Evolutionary conservation across 1,139 yeast species (phyloP).

Genomic region (Saccharomyces uvarum): DNA sequence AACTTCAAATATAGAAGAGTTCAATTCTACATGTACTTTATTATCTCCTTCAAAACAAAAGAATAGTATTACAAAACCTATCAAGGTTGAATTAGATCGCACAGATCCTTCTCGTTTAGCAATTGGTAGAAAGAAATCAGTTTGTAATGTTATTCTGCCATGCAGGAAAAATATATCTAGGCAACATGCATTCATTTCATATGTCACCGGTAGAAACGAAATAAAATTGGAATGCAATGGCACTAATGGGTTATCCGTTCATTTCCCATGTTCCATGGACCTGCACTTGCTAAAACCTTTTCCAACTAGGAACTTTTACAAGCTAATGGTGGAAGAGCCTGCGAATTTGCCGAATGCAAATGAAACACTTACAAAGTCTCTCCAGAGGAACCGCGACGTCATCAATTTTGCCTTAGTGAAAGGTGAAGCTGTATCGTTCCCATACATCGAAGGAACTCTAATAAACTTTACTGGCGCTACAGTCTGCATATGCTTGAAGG

Average conservation of each 20-base stretch:
- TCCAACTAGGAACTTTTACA: constrained; percentile 11
- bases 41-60: background rate
- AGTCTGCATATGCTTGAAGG: constrained; percentile 4
- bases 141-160: constrained; percentile 29
- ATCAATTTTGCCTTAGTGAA: constrained; percentile 52
- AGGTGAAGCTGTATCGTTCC: constrained; percentile 50
- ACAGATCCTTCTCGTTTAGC: constrained; percentile 16
- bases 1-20: background rate
- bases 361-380: constrained; percentile 10
- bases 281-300: constrained; percentile 20
- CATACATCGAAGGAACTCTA: constrained; percentile 45
- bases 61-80: background rate
- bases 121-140: constrained; percentile 27
- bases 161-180: constrained; percentile 28
- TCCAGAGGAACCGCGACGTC: constrained; percentile 16
- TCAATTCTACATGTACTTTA: constrained; percentile 19
- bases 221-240: constrained; percentile 34
- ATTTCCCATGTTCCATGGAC: constrained; percentile 24
- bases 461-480: constrained; percentile 45
- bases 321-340: constrained; percentile 9
- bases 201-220: constrained; percentile 24
- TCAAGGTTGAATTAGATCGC: constrained; percentile 18
- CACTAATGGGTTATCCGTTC: constrained; percentile 31
- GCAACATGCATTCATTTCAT: constrained; percentile 30
- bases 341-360: background rate